Conservation (phyloP, 2,329 filamentous ascomycete genomes). For the Botryosphaeria dothidea region DNA sequence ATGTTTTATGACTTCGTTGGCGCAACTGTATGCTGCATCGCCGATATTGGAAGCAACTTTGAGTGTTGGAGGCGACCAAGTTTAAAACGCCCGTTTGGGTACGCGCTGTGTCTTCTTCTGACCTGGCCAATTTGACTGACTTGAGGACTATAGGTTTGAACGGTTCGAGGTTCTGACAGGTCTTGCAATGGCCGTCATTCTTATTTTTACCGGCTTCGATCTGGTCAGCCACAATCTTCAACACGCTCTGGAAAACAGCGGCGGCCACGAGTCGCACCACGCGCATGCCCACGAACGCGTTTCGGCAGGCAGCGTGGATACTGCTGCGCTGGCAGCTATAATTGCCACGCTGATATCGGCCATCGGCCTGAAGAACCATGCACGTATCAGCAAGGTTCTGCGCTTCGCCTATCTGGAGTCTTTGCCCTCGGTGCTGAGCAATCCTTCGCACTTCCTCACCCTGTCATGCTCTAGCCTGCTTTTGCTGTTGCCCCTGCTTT, state of each 20-base stretch:
- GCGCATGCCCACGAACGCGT: constrained; percentile 60
- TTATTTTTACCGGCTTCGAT: constrained; percentile 97
- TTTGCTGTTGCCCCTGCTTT: constrained; percentile 78
- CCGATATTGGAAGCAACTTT: constrained; percentile 94
- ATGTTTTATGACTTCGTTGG: constrained; percentile 95
- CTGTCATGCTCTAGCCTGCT: constrained; percentile 81
- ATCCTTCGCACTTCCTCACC: constrained; percentile 93
- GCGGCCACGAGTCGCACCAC: constrained; percentile 69
- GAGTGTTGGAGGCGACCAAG: constrained; percentile 95
- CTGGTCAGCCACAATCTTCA: constrained; percentile 92
- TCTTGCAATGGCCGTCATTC: constrained; percentile 92
- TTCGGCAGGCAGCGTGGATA: constrained; percentile 74
- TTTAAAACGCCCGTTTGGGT: constrained; percentile 86
- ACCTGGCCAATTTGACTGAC: not conserved
- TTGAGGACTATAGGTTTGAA: constrained; percentile 59
- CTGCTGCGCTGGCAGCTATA: constrained; percentile 80
- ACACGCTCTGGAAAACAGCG: constrained; percentile 78
- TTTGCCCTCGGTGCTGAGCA: constrained; percentile 83
- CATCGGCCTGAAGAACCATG: constrained; percentile 84
- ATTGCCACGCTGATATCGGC: constrained; percentile 81
- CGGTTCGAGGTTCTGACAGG: constrained; percentile 91
- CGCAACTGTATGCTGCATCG: constrained; percentile 84
- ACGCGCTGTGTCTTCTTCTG: constrained; percentile 10
- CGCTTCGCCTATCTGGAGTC: constrained; percentile 74
- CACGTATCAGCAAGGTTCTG: constrained; percentile 89